A percentile compares a stretch with the other conserved stretches of the same genome.
phyloP scores from a whole-genome alignment of 1,284 basidiomycete genomes.

The Microbotryomycetes sp. region DNA sequence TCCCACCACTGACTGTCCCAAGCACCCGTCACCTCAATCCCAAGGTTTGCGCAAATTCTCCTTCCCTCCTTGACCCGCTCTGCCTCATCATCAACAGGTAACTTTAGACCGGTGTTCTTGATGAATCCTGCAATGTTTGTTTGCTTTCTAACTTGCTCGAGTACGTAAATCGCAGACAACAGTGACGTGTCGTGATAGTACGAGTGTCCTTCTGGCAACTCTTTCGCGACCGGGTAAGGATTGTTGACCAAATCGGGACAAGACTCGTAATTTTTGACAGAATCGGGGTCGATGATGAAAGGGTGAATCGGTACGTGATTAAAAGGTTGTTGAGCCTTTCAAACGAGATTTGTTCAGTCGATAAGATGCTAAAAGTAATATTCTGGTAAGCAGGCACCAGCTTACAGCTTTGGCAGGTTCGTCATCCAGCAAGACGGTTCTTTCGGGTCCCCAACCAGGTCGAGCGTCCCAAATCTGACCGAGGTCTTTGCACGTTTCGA shows the following conservation, averaged over 20 bases:
- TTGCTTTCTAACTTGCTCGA: constrained; percentile 2
- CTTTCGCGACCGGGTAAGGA: not conserved
- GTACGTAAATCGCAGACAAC: constrained; percentile 5
- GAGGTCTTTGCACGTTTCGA: constrained; percentile 25
- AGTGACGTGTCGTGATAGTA: constrained; percentile 3
- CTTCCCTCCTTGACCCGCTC: constrained; percentile 7
- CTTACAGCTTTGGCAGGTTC: constrained; percentile 22
- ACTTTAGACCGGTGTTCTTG: not conserved
- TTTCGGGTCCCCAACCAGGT: constrained; percentile 4
- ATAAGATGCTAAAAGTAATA: not conserved
- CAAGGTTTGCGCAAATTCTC: not conserved
- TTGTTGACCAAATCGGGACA: not conserved
- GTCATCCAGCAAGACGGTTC: constrained; percentile 25
- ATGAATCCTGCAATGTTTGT: constrained; percentile 6
- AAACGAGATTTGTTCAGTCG: not conserved
- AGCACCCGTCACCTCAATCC: constrained; percentile 8
- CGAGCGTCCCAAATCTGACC: constrained; percentile 10
- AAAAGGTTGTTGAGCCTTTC: constrained; percentile 23
- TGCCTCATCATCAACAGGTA: not conserved
- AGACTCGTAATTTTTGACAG: not conserved
- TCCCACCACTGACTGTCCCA: constrained; percentile 16
- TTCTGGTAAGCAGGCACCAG: not conserved
- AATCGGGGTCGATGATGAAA: constrained; percentile 10
- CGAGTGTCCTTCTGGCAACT: not conserved
- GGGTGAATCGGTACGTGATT: constrained; percentile 20